Percentiles rank a stretch among this genome's conserved stretches.
These are phyloP conservation scores for Fusarium praegraminearum DNA, from an alignment of 2,329 filamentous ascomycete species.

Conservation along the genomic window DNA sequence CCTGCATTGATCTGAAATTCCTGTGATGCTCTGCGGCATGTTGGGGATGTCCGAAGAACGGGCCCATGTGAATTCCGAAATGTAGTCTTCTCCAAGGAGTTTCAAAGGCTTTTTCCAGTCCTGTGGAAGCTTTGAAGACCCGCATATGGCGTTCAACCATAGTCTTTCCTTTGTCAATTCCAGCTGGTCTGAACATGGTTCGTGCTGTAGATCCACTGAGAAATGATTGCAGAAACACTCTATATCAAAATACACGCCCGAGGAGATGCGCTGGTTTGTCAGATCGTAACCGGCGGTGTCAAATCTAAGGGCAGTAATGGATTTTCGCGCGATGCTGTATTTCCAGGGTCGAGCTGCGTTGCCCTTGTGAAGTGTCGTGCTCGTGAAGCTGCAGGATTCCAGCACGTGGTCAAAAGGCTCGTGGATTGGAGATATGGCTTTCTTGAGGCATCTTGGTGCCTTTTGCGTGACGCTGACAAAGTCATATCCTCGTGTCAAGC, in stretches of 20 bases:
- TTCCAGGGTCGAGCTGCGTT: slow-evolving; percentile 36
- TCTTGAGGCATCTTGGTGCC: slow-evolving; percentile 24
- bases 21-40: background rate
- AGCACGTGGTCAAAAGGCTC: slow-evolving; percentile 18
- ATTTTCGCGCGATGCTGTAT: slow-evolving; percentile 3
- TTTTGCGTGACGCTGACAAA: background rate
- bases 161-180: slow-evolving; percentile 3
- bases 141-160: slow-evolving; percentile 34
- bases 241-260: slow-evolving; percentile 29
- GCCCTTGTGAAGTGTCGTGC: background rate
- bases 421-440: background rate
- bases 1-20: background rate
- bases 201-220: background rate
- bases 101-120: background rate
- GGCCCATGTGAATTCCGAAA: background rate
- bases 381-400: slow-evolving; percentile 26
- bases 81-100: background rate
- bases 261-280: background rate
- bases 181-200: slow-evolving; percentile 4
- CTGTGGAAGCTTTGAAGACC: background rate
- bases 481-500: slow-evolving; percentile 9
- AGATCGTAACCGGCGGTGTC: slow-evolving; percentile 31
- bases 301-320: slow-evolving; percentile 17
- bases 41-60: background rate
- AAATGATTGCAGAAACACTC: slow-evolving; percentile 32